Conservation (phyloP, 768 basidiomycete genomes). For the Glaciozyma martinii region DNA sequence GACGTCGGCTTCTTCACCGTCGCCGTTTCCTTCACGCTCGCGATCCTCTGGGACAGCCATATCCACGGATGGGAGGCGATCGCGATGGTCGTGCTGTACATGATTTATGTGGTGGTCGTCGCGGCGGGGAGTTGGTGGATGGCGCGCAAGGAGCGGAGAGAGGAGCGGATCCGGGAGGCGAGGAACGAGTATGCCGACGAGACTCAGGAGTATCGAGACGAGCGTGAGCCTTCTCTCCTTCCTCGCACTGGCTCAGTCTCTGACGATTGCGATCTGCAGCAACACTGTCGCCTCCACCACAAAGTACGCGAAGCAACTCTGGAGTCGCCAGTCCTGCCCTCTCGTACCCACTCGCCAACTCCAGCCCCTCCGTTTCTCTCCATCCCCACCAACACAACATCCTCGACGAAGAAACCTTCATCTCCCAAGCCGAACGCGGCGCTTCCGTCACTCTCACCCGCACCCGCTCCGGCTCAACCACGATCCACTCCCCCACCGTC, state of each 20-base stretch:
- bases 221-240: neutral
- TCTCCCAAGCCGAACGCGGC: conserved; percentile 2
- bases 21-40: conserved; percentile 65
- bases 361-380: neutral
- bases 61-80: conserved; percentile 66
- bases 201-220: conserved; percentile 1
- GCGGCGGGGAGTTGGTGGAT: conserved; percentile 65
- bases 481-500: neutral
- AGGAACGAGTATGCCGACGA: conserved; percentile 42
- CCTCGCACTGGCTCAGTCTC: neutral
- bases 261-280: no score
- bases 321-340: conserved; percentile 45
- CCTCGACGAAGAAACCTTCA: neutral
- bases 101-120: conserved; percentile 66
- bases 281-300: neutral
- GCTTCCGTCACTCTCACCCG: conserved; percentile 2
- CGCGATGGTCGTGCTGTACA: conserved; percentile 61
- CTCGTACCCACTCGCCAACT: conserved; percentile 39
- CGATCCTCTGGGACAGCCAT: conserved; percentile 65
- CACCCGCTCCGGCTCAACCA: conserved; percentile 3
- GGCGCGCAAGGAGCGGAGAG: conserved; percentile 55
- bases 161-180: conserved; percentile 44
- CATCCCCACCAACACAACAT: conserved; percentile 2
- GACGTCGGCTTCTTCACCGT: conserved; percentile 92
- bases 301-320: neutral